Conservation (phyloP, 2,329 filamentous ascomycete genomes). For the Curvularia spicifera region DNA sequence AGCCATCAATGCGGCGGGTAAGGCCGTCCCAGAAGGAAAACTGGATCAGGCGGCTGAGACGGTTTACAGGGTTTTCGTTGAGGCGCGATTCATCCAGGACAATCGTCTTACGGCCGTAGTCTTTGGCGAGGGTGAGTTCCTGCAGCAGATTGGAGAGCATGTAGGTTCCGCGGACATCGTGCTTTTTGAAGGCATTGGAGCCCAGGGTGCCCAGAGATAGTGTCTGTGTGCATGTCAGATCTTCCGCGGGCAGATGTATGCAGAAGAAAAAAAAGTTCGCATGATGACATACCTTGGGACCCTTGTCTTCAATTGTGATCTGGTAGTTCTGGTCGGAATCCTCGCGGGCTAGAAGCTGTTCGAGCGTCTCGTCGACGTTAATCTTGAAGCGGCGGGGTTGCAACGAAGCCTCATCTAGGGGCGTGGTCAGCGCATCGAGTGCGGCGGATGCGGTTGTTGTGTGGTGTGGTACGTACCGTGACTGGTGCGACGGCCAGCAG, state of each 20-base stretch:
- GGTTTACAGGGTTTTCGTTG: conserved; percentile 92
- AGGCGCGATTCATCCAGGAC: conserved; percentile 88
- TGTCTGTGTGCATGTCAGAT: conserved; percentile 60
- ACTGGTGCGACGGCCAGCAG: conserved; percentile 46
- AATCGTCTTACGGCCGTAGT: conserved; percentile 87
- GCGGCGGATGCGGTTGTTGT: conserved; percentile 2
- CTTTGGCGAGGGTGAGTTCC: conserved; percentile 89
- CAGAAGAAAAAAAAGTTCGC: not conserved
- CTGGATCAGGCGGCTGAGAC: conserved; percentile 83
- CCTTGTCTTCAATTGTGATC: conserved; percentile 95
- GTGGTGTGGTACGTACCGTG: conserved; percentile 40
- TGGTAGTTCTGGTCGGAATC: conserved; percentile 95
- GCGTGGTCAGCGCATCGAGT: conserved; percentile 20
- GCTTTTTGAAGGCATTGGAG: conserved; percentile 84
- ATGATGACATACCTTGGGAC: conserved; percentile 74
- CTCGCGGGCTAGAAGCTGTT: conserved; percentile 80
- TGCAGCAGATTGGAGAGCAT: conserved; percentile 97
- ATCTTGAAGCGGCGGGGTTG: conserved; percentile 82
- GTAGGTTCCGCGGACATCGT: conserved; percentile 93
- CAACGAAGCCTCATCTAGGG: conserved; percentile 72
- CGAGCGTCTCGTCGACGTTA: conserved; percentile 82
- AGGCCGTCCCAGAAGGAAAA: conserved; percentile 82
- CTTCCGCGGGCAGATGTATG: not conserved
- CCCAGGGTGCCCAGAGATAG: conserved; percentile 83
- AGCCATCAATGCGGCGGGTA: conserved; percentile 42